Base-by-base conservation (phyloP, 2,329 filamentous ascomycete species). In the Coleophoma crateriformis region DNA sequence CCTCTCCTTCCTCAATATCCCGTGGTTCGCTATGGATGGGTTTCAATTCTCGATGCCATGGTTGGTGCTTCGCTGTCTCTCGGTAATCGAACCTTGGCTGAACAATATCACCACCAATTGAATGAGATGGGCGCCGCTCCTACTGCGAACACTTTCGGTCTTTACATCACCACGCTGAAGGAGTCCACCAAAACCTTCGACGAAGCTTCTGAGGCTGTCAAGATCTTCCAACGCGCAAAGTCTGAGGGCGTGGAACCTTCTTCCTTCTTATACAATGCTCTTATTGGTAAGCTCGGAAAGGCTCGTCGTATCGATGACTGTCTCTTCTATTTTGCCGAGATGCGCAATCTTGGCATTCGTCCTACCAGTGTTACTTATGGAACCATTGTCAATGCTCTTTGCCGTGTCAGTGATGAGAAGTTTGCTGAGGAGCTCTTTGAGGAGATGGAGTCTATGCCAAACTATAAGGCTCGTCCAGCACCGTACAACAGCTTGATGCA, bases 401-500 rank as follows among this genome's bases (percentile, higher is more conserved):
- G 91, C 77, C 88, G 94, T 61, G 94, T 97, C 49, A 96, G 90
- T 58, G 94, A 99, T 61, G 92, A 97, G 73, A 95, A 92, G 65
- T 96, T 96, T 66, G 94, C 94, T 27, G 94, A 96, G 65, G 90
- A 97, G 70, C 82, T 97, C 61, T 99, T 99, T 64, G 90, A 97
- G 64, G 94, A 99, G 74, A 99, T 99, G 94, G 94, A 99, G 74
- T 83, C 86, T 43, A 96, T 95, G 86, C 87, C 90, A 50, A 99
- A 99, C 75, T 99, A 99, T 81, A 97, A 96, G 76, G 90, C 94
- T 38, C 87, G 94, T 10, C 91, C 94, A 22, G 94, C 94, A 20
- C 94, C 94, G 1, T 99, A 99, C 78, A 96, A 99, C 76, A 95
- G 90, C 70, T 88, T 99, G 84, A 99, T 99, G 83, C 94, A 99